These are phyloP conservation scores for Metarhizium album DNA, from an alignment of 2,329 filamentous ascomycete species.

Conservation along the genomic window DNA sequence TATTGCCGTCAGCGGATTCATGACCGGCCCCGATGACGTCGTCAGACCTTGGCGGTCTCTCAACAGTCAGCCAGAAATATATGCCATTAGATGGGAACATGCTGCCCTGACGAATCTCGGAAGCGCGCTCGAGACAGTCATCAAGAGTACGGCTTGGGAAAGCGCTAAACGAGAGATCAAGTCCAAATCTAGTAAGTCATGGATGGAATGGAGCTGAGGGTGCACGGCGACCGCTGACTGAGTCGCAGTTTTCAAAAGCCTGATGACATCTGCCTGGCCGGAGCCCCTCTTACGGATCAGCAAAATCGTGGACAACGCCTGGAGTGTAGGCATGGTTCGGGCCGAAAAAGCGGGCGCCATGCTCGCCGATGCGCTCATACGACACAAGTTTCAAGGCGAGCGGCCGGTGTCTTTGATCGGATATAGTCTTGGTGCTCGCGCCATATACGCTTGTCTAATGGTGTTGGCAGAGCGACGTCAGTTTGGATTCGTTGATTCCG, in stretches of 20 bases:
- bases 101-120: conserved; percentile 69
- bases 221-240: conserved; percentile 7
- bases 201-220: conserved; percentile 2
- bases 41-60: conserved; percentile 65
- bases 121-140: conserved; percentile 62
- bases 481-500: conserved; percentile 80
- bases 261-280: conserved; percentile 54
- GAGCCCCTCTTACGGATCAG: conserved; percentile 53
- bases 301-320: conserved; percentile 72
- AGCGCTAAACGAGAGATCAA: conserved; percentile 46
- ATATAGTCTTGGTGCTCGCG: conserved; percentile 70
- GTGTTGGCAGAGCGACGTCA: conserved; percentile 67
- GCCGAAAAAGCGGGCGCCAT: conserved; percentile 61
- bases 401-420: conserved; percentile 71
- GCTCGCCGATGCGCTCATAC: conserved; percentile 73
- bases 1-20: conserved; percentile 74
- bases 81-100: conserved; percentile 75
- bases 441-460: conserved; percentile 77
- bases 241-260: conserved; percentile 37
- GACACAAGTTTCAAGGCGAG: conserved; percentile 67
- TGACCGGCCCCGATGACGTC: conserved; percentile 61
- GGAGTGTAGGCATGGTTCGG: conserved; percentile 63
- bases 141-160: conserved; percentile 73
- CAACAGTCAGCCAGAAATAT: conserved; percentile 63
- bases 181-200: conserved; percentile 33